Conservation (phyloP, 306 rosid genomes). For the Pyrus pyrifolia region DNA sequence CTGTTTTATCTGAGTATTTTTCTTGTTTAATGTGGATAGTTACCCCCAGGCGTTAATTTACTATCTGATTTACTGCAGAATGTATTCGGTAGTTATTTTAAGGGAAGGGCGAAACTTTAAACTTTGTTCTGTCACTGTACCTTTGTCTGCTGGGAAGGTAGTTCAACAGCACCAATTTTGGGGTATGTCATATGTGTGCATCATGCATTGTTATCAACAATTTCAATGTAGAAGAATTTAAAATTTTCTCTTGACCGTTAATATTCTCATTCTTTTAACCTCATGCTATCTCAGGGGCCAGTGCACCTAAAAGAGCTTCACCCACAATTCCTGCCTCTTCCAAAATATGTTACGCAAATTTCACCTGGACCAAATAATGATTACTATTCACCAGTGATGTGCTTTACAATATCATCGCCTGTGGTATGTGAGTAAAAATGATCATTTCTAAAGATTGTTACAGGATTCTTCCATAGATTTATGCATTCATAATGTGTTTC, state of each 20-base stretch:
- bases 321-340: constrained; percentile 61
- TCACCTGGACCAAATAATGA: constrained; percentile 91
- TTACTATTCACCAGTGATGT: constrained; percentile 62
- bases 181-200: constrained; percentile 4
- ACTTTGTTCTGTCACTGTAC: constrained; percentile 70
- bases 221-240: neutral
- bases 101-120: constrained; percentile 54
- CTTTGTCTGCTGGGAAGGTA: constrained; percentile 69
- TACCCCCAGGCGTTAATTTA: neutral
- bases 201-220: constrained; percentile 9
- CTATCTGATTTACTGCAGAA: constrained; percentile 42
- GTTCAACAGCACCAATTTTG: constrained; percentile 16
- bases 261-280: constrained; percentile 12
- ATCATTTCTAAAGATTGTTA: neutral
- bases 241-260: neutral
- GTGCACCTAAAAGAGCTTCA: constrained; percentile 50
- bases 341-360: constrained; percentile 71
- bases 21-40: constrained; percentile 1
- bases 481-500: neutral
- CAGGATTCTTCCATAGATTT: neutral
- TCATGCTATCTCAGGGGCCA: constrained; percentile 48
- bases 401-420: constrained; percentile 79
- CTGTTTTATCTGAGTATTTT: neutral
- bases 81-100: constrained; percentile 53
- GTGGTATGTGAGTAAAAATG: constrained; percentile 55